Evolutionary conservation across 129 eudicot species (phyloP).

Genomic region (Flaveria sonorensis): DNA sequence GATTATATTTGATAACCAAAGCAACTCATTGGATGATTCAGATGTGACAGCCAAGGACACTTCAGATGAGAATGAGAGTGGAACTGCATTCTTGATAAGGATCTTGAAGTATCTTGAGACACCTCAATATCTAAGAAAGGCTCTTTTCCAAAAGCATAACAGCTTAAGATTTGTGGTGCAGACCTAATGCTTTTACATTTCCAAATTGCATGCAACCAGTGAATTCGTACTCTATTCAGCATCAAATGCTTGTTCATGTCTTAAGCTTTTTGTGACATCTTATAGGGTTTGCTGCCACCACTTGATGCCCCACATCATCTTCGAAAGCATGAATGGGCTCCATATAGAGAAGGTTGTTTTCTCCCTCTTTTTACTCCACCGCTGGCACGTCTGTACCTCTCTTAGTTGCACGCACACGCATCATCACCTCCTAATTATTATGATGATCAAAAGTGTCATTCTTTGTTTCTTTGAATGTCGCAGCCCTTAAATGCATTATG

Average conservation of each 20-base stretch:
- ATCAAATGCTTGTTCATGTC: background rate
- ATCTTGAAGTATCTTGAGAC: conserved; percentile 90
- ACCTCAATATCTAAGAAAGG: conserved; percentile 91
- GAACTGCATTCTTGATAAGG: conserved; percentile 75
- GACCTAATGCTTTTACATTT: conserved; percentile 1
- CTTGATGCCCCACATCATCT: conserved; percentile 99
- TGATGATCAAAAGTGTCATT: background rate
- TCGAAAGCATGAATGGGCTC: conserved; percentile 98
- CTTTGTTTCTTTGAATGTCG: background rate
- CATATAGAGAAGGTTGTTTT: conserved; percentile 86
- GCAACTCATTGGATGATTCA: conserved; percentile 37
- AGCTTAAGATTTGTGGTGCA: conserved; percentile 87
- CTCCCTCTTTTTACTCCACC: background rate
- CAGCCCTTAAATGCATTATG: background rate
- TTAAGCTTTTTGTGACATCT: conserved; percentile 26
- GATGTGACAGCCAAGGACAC: conserved; percentile 33
- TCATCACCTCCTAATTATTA: background rate
- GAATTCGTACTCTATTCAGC: background rate
- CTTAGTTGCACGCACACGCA: too few species aligned
- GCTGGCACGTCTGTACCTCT: too few species aligned
- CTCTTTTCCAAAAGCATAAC: conserved; percentile 82
- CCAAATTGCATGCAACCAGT: conserved; percentile 14
- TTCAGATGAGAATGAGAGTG: conserved; percentile 68
- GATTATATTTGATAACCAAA: conserved; percentile 74
- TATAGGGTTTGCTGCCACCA: conserved; percentile 89